Percentiles rank a stretch among this genome's conserved stretches.
These are phyloP conservation scores for Brassica rapa DNA, from an alignment of 345 rosid genomes.

Conservation along the genomic window DNA sequence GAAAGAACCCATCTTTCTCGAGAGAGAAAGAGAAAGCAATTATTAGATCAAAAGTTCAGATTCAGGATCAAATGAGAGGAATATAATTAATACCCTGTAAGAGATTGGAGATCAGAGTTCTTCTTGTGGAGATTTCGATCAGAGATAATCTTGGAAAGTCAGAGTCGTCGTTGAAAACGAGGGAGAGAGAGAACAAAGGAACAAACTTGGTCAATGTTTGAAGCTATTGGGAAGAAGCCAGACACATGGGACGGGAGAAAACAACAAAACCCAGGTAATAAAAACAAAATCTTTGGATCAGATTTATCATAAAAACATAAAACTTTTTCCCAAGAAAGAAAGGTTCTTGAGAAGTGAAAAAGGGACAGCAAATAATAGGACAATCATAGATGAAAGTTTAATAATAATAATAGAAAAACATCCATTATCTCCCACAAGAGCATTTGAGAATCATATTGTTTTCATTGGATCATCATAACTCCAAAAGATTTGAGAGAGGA, in stretches of 20 bases:
- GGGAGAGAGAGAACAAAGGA: background rate
- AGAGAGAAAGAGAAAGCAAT: background rate
- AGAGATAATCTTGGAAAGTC: background rate
- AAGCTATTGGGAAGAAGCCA: constrained; percentile 15
- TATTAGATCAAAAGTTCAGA: background rate
- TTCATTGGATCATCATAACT: background rate
- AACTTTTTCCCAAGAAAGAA: background rate
- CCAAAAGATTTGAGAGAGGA: background rate
- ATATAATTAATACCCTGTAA: constrained; percentile 2
- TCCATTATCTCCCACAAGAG: constrained; percentile 5
- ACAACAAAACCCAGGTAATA: background rate
- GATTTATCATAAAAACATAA: background rate
- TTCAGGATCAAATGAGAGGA: constrained; percentile 10
- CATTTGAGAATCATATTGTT: constrained; percentile 6
- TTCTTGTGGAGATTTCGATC: constrained; percentile 7
- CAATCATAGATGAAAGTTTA: constrained; percentile 22
- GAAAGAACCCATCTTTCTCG: constrained; percentile 78
- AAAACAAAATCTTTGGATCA: constrained; percentile 17
- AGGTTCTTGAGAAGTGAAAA: background rate
- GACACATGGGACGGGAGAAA: background rate
- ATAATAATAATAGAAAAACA: background rate
- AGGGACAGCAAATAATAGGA: constrained; percentile 29
- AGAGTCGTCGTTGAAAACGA: constrained; percentile 33
- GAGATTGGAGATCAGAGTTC: constrained; percentile 16
- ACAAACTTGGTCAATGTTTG: constrained; percentile 23